Conservation (phyloP, 352 stramenopile genomes). For the Pythium insidiosum region DNA sequence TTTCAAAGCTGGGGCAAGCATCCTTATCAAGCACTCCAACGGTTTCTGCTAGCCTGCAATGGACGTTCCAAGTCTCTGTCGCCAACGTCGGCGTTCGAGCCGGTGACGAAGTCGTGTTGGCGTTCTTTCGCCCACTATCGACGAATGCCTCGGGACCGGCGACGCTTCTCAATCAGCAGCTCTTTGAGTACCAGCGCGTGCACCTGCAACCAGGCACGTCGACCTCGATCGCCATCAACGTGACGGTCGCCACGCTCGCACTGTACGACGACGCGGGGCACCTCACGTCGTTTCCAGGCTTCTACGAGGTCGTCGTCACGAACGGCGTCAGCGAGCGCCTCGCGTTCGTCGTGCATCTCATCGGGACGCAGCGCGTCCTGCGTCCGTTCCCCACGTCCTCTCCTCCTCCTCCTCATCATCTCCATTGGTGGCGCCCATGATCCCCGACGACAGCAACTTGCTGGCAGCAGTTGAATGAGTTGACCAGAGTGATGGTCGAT, state of each 20-base stretch:
- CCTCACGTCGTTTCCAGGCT: conserved; percentile 44
- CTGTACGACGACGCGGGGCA: conserved; percentile 54
- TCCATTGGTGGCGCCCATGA: no score
- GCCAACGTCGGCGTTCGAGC: conserved; percentile 43
- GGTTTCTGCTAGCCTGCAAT: conserved; percentile 12
- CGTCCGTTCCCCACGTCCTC: conserved; percentile 21
- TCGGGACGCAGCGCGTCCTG: conserved; percentile 31
- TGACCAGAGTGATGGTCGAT: no score
- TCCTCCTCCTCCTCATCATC: not conserved
- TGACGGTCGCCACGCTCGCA: conserved; percentile 37
- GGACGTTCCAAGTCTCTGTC: conserved; percentile 40
- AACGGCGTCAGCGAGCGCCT: conserved; percentile 64
- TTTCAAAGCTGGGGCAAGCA: conserved; percentile 11
- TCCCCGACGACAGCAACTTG: no score
- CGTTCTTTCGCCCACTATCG: conserved; percentile 62
- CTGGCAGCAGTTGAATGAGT: no score
- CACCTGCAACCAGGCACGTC: conserved; percentile 27
- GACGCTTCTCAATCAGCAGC: conserved; percentile 63
- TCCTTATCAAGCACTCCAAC: not conserved
- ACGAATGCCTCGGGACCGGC: conserved; percentile 45
- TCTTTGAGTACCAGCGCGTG: conserved; percentile 65
- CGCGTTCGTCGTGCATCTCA: conserved; percentile 52
- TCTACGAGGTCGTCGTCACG: conserved; percentile 68
- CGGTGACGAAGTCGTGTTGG: conserved; percentile 73
- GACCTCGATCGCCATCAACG: conserved; percentile 27